Percentiles rank a stretch among this genome's conserved stretches.
Conservation (phyloP, 768 basidiomycete genomes). For the Trametes elegans region DNA sequence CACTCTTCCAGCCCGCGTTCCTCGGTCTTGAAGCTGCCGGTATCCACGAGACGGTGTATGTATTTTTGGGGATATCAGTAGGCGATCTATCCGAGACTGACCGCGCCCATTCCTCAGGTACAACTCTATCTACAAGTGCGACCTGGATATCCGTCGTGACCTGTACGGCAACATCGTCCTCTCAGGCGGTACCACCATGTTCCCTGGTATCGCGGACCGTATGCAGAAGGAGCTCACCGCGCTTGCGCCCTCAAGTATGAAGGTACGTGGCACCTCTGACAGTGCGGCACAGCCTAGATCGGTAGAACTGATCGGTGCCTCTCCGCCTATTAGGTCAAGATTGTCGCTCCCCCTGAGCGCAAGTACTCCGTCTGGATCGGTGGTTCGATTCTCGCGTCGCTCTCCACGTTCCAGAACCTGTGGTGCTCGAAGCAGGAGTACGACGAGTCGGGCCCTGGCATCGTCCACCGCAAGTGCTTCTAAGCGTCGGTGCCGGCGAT, state of each 20-base stretch:
- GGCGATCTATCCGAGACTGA: background rate
- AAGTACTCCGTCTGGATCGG: slow-evolving; percentile 70
- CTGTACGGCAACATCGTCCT: slow-evolving; percentile 58
- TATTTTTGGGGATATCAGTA: background rate
- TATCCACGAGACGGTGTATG: slow-evolving; percentile 83
- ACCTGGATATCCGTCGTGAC: slow-evolving; percentile 55
- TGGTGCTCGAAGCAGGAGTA: slow-evolving; percentile 63
- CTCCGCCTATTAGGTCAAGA: slow-evolving; percentile 44
- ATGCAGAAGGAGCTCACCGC: slow-evolving; percentile 74
- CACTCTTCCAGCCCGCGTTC: slow-evolving; percentile 91
- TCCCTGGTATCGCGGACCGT: slow-evolving; percentile 63
- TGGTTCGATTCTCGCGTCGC: slow-evolving; percentile 49
- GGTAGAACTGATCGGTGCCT: slow-evolving; percentile 1
- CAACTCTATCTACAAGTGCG: slow-evolving; percentile 85
- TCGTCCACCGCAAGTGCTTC: slow-evolving; percentile 48
- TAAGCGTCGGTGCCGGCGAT: slow-evolving; percentile 20
- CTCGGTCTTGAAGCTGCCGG: slow-evolving; percentile 73
- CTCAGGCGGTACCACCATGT: slow-evolving; percentile 62
- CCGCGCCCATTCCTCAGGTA: slow-evolving; percentile 26
- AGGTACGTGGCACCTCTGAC: slow-evolving; percentile 33
- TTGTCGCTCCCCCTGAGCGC: slow-evolving; percentile 66
- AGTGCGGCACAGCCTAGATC: background rate
- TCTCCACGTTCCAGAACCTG: slow-evolving; percentile 68
- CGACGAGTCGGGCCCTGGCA: slow-evolving; percentile 54
- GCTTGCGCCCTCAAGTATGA: slow-evolving; percentile 65